Evolutionary conservation across 2,329 filamentous ascomycete species (phyloP), one percentile per base, ranked within the genome.

Genomic region (Botryotinia calthae): DNA sequence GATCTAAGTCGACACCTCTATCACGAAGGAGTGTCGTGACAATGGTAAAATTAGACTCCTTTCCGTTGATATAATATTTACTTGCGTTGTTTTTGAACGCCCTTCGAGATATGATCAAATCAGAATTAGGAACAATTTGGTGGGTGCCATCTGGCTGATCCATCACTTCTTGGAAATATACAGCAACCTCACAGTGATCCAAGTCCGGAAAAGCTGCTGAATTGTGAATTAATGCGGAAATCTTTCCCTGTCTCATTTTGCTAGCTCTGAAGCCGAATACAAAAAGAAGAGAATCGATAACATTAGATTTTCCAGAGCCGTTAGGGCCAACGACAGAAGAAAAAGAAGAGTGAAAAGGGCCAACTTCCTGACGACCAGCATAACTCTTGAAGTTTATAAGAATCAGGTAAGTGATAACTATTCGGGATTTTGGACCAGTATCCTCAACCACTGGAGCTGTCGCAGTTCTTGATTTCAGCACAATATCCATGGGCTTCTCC

Each of bases 311-410:
- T 73, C 96, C 96, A 16, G 96, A 99, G 74, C 96, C 96, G 81
- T 99, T 99, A 67, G 97, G 96, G 0, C 96, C 97, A 16, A 99
- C 96, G 2, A 99, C 96, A 0, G 96, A 98, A 1, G 96, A 98
- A 83, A 99, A 99, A 0, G 96, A 99, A 2, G 93, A 88, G 81
- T 99, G 96, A 82, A 99, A 99, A 0, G 96, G 96, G 0, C 96
- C 96, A 73, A 99, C 96, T 83, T 97, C 92, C 82, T 99, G 96
- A 75, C 93, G 87, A 6, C 96, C 96, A 25, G 96, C 96, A 81
- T 99, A 99, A 84, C 95, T 98, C 85, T 99, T 99, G 89, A 99
- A 99, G 83, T 99, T 99, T 76, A 89, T 97, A 77, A 99, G 87
- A 74, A 97, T 90, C 66, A 99, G 86, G 81, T 97, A 94, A 28